These are phyloP conservation scores for Trichophyton benhamiae DNA, from an alignment of 2,329 filamentous ascomycete species.

Conservation along the genomic window DNA sequence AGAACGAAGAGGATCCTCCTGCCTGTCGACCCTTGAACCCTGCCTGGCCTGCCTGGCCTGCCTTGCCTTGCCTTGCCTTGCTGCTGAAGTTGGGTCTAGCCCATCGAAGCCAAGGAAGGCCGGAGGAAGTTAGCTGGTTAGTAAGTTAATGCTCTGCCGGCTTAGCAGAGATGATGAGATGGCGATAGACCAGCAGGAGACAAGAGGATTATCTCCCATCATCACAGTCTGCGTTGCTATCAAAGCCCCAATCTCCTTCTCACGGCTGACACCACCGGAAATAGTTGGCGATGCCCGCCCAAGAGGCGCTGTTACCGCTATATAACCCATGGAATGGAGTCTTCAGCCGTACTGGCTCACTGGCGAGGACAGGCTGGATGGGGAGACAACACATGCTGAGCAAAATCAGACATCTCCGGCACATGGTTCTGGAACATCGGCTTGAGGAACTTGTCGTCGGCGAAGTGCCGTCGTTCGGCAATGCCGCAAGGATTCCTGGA, in stretches of 20 bases:
- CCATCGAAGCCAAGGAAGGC: not conserved
- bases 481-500: conserved; percentile 45
- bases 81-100: not conserved
- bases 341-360: conserved; percentile 49
- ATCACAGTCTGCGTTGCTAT: conserved; percentile 42
- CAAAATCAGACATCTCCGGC: conserved; percentile 42
- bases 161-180: not conserved
- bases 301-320: conserved; percentile 40
- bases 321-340: conserved; percentile 45
- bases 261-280: conserved; percentile 52
- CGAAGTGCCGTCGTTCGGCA: conserved; percentile 53
- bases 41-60: no score
- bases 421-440: conserved; percentile 56
- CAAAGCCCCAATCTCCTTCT: conserved; percentile 46
- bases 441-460: conserved; percentile 47
- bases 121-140: not conserved
- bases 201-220: conserved; percentile 39
- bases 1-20: no score
- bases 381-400: conserved; percentile 33
- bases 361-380: conserved; percentile 18
- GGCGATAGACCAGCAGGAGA: conserved; percentile 15
- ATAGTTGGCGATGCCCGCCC: conserved; percentile 49
- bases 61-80: no score
- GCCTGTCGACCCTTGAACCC: no score
- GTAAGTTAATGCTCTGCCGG: not conserved